Conservation (phyloP, 805 yeast species). For the Suhomyces sp. region DNA sequence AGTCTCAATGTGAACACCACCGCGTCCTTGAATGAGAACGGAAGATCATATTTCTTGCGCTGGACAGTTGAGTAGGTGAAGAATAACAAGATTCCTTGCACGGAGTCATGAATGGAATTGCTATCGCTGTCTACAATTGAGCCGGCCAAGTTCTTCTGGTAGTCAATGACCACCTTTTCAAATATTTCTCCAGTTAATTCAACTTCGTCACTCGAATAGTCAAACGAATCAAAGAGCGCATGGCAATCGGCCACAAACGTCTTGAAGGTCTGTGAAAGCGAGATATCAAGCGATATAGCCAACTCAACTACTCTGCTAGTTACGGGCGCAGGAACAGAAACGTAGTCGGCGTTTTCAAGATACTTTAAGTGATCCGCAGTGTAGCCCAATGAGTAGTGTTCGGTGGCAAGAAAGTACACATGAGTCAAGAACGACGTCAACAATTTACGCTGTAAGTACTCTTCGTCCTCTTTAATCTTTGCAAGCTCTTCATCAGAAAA, state of each 20-base stretch:
- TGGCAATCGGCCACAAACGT: constrained; percentile 36
- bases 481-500: constrained; percentile 37
- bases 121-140: constrained; percentile 25
- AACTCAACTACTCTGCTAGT: constrained; percentile 34
- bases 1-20: constrained; percentile 23
- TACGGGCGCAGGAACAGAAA: background rate
- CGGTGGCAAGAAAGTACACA: constrained; percentile 37
- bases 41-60: background rate
- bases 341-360: constrained; percentile 4
- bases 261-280: constrained; percentile 42
- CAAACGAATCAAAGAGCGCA: constrained; percentile 37
- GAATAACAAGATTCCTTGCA: constrained; percentile 22
- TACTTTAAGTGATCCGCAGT: constrained; percentile 19
- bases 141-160: constrained; percentile 31
- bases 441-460: constrained; percentile 59
- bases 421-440: constrained; percentile 62
- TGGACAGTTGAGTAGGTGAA: constrained; percentile 13
- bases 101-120: constrained; percentile 27
- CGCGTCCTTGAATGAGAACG: constrained; percentile 16
- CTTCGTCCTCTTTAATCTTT: constrained; percentile 50
- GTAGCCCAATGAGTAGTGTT: constrained; percentile 16
- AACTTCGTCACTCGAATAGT: constrained; percentile 18
- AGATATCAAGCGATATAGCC: constrained; percentile 64
- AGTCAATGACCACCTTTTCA: constrained; percentile 38
- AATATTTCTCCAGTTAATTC: constrained; percentile 38